These are phyloP conservation scores for Elongisporangium undulatum DNA, from an alignment of 352 stramenopile species.

Conservation along the genomic window DNA sequence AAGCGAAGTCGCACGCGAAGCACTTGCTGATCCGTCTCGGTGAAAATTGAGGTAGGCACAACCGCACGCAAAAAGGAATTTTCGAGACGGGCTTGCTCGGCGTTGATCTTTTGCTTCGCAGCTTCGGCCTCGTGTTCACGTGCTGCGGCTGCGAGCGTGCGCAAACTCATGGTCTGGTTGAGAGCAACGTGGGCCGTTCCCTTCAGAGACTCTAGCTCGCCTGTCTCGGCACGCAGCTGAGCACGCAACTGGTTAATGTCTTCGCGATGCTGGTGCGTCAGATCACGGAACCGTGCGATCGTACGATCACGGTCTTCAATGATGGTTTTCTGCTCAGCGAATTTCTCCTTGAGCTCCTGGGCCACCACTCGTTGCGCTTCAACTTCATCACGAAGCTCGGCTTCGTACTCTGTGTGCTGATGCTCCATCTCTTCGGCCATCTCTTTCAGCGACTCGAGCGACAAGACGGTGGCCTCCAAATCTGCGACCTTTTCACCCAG, in stretches of 20 bases:
- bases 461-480: slow-evolving; percentile 61
- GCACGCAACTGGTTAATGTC: slow-evolving; percentile 72
- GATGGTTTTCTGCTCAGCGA: slow-evolving; percentile 45
- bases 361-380: slow-evolving; percentile 46
- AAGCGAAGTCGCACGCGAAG: slow-evolving; percentile 64
- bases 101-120: slow-evolving; percentile 62
- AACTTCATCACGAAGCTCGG: slow-evolving; percentile 69
- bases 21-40: slow-evolving; percentile 68
- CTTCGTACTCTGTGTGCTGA: slow-evolving; percentile 80
- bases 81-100: slow-evolving; percentile 59
- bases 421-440: slow-evolving; percentile 89
- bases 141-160: slow-evolving; percentile 46
- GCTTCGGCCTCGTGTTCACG: slow-evolving; percentile 67
- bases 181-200: slow-evolving; percentile 66
- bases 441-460: slow-evolving; percentile 76
- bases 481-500: slow-evolving; percentile 80
- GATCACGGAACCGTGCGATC: slow-evolving; percentile 75
- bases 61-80: slow-evolving; percentile 63
- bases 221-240: slow-evolving; percentile 65
- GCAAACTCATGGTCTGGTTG: slow-evolving; percentile 72
- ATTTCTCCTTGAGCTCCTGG: slow-evolving; percentile 52
- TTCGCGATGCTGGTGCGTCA: slow-evolving; percentile 58
- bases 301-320: slow-evolving; percentile 80
- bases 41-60: slow-evolving; percentile 68
- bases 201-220: slow-evolving; percentile 69